Conservation (phyloP, 176 grass and related monocot species). For the Zoysia japonica region DNA sequence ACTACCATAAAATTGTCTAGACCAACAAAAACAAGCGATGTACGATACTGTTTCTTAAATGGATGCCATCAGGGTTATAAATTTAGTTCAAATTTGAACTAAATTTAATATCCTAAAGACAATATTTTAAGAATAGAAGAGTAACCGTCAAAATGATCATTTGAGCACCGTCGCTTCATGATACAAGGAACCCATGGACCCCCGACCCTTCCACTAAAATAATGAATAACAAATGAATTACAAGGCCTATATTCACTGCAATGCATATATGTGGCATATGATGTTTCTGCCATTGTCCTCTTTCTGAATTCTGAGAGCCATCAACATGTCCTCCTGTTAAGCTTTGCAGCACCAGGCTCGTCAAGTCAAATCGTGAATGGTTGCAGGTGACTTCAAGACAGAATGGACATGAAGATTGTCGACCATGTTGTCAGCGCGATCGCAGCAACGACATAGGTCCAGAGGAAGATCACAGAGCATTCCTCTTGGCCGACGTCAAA, state of each 20-base stretch:
- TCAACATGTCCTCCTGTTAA: neutral
- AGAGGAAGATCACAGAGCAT: slow-evolving; percentile 76
- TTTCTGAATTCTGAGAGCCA: neutral
- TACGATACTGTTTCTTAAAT: too few relatives aligned
- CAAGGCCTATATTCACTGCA: neutral
- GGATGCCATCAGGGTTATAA: too few relatives aligned
- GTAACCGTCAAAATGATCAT: neutral
- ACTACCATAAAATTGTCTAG: neutral
- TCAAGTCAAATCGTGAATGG: neutral
- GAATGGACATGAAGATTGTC: slow-evolving; percentile 73
- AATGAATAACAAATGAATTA: neutral
- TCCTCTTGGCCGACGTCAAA: slow-evolving; percentile 75
- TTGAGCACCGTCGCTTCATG: neutral
- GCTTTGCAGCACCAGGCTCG: neutral
- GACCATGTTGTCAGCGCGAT: slow-evolving; percentile 73
- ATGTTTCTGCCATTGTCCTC: neutral
- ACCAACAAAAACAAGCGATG: neutral
- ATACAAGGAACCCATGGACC: neutral
- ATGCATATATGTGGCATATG: neutral
- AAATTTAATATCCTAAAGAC: neutral
- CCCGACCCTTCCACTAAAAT: neutral
- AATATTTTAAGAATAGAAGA: neutral
- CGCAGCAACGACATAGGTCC: slow-evolving; percentile 63
- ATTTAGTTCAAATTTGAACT: too few relatives aligned
- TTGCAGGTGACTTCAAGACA: slow-evolving; percentile 34